These are phyloP conservation scores for Termitomyces sp. DNA, from an alignment of 768 basidiomycete species.

Conservation along the genomic window DNA sequence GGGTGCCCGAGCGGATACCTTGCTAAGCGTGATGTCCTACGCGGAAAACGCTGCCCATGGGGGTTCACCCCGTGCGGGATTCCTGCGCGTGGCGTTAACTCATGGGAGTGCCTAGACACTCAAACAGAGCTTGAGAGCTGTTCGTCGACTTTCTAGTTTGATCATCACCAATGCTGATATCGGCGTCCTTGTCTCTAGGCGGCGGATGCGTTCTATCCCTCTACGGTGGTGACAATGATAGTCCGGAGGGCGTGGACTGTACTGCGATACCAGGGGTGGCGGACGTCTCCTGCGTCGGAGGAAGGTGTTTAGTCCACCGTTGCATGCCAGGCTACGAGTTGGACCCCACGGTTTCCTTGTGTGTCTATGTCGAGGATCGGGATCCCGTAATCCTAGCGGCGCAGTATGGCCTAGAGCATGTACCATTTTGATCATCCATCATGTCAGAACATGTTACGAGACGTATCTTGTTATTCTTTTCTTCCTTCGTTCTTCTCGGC, in stretches of 20 bases:
- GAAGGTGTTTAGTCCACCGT: conserved; percentile 39
- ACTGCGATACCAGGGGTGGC: conserved; percentile 43
- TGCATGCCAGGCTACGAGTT: conserved; percentile 41
- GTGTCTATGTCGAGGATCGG: conserved; percentile 21
- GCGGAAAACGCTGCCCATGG: conserved; percentile 27
- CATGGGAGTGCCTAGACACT: conserved; percentile 50
- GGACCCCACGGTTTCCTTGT: conserved; percentile 18
- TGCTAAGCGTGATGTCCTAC: conserved; percentile 26
- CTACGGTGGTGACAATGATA: conserved; percentile 18
- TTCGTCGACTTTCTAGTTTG: conserved; percentile 23
- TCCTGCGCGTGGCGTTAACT: conserved; percentile 29
- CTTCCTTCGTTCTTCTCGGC: neutral
- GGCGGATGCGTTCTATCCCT: conserved; percentile 40
- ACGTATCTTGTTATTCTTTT: neutral
- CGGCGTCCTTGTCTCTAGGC: conserved; percentile 23
- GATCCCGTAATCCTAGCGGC: conserved; percentile 21
- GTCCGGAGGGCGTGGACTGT: conserved; percentile 41
- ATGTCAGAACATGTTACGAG: neutral
- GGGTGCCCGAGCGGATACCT: conserved; percentile 29
- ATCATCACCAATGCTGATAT: neutral
- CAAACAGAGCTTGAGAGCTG: conserved; percentile 49
- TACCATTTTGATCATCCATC: neutral
- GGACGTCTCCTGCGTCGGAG: conserved; percentile 43
- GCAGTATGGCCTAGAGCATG: conserved; percentile 25
- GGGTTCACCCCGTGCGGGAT: conserved; percentile 42